phyloP scores from a whole-genome alignment of 768 basidiomycete species.

The Butyriboletus loyo region DNA sequence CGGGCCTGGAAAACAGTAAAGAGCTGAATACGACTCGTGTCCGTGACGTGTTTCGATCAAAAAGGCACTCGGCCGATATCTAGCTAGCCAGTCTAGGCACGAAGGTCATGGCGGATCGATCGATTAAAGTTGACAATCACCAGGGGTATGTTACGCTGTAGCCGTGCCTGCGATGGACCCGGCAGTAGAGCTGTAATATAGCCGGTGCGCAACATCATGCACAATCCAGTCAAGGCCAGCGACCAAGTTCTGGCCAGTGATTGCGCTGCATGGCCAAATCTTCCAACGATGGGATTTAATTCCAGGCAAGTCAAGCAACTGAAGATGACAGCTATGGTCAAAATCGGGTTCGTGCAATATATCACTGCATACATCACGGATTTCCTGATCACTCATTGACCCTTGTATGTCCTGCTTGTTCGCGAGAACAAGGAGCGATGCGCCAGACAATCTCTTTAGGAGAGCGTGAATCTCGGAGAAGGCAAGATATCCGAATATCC shows the following conservation, averaged over 20 bases:
- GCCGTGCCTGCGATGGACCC: background rate
- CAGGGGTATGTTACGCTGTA: background rate
- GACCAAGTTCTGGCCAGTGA: slow-evolving; percentile 82
- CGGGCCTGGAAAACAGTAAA: slow-evolving; percentile 6
- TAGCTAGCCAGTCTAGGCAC: slow-evolving; percentile 5
- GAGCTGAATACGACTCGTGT: background rate
- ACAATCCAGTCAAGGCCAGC: slow-evolving; percentile 92
- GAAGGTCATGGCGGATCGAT: slow-evolving; percentile 3
- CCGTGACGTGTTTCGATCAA: slow-evolving; percentile 11
- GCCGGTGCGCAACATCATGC: slow-evolving; percentile 76
- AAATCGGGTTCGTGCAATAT: background rate
- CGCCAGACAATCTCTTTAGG: slow-evolving; percentile 89
- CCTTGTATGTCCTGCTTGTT: slow-evolving; percentile 97
- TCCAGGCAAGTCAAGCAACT: slow-evolving; percentile 78
- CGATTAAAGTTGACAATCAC: background rate
- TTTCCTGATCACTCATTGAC: slow-evolving; percentile 79
- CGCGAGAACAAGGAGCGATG: slow-evolving; percentile 91
- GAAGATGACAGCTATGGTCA: slow-evolving; percentile 8
- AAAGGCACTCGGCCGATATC: slow-evolving; percentile 1
- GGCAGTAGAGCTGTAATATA: slow-evolving; percentile 71
- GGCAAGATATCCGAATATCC: slow-evolving; percentile 22
- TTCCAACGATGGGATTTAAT: slow-evolving; percentile 90
- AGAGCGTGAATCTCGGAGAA: slow-evolving; percentile 19
- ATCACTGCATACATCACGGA: slow-evolving; percentile 63
- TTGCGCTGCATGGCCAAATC: slow-evolving; percentile 89